Conservation (phyloP, 345 rosid genomes). For the Punica granatum region DNA sequence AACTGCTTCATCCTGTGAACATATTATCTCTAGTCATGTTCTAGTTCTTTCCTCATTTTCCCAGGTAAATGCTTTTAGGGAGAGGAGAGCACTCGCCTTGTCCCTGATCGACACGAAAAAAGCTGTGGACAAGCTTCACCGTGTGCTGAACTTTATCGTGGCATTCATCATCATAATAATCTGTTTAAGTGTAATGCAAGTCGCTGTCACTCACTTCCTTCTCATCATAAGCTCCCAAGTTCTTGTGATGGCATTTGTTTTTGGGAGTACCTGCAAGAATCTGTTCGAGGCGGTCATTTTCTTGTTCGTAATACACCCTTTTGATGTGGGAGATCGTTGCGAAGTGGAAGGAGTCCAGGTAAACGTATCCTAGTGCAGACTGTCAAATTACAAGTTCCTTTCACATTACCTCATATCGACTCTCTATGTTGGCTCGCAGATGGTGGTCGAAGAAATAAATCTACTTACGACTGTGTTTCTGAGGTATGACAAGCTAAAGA, state of each 20-base stretch:
- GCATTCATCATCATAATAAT: conserved; percentile 26
- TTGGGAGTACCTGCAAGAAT: conserved; percentile 43
- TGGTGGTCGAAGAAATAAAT: conserved; percentile 45
- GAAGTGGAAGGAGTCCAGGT: conserved; percentile 44
- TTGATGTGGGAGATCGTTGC: conserved; percentile 43
- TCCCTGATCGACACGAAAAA: conserved; percentile 45
- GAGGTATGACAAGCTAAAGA: conserved; percentile 38
- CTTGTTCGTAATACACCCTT: conserved; percentile 42
- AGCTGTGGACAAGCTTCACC: conserved; percentile 39
- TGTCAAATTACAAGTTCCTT: neutral
- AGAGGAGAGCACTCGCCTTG: conserved; percentile 37
- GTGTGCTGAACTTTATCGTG: conserved; percentile 30
- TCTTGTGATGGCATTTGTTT: conserved; percentile 33
- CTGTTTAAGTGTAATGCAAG: conserved; percentile 36
- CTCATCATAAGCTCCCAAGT: conserved; percentile 42
- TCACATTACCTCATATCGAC: neutral
- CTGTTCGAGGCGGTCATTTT: conserved; percentile 48
- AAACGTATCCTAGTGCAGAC: neutral
- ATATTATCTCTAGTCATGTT: neutral
- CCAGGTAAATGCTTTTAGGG: conserved; percentile 33
- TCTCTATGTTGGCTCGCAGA: conserved; percentile 16
- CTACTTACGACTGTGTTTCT: conserved; percentile 41
- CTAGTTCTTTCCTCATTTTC: conserved; percentile 2
- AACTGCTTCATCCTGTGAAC: no score
- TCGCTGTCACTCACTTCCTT: conserved; percentile 31